Evolutionary conservation across 176 grass and related monocot genomes (phyloP).

Genomic region (Phoenix dactylifera): DNA sequence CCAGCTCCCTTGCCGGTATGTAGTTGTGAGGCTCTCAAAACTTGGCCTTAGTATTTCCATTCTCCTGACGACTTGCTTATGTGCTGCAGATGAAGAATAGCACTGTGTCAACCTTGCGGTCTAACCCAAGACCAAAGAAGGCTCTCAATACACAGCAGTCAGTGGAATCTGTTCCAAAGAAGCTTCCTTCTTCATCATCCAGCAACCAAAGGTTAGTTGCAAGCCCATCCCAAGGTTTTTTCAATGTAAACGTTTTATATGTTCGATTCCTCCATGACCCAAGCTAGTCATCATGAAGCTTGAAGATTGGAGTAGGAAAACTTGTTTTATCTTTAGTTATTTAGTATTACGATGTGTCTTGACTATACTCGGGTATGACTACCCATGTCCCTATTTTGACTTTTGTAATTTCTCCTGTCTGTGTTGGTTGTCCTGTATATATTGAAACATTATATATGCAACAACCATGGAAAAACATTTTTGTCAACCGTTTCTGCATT

Average conservation of each 20-base stretch:
- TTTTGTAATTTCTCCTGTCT: no score
- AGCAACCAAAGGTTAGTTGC: conserved; percentile 68
- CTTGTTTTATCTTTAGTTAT: no score
- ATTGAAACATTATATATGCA: no score
- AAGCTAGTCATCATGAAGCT: neutral
- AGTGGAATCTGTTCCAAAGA: conserved; percentile 39
- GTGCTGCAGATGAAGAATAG: conserved; percentile 35
- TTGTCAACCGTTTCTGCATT: no score
- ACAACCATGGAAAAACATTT: no score
- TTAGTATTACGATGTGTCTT: no score
- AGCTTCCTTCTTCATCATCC: conserved; percentile 48
- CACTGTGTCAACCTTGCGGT: conserved; percentile 31
- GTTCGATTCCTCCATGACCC: neutral
- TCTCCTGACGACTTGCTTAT: neutral
- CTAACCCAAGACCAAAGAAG: conserved; percentile 63
- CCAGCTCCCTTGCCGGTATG: conserved; percentile 45
- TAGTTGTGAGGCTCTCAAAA: neutral
- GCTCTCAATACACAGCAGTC: conserved; percentile 36
- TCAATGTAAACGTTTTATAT: neutral
- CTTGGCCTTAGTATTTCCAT: conserved; percentile 14
- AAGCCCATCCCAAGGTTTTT: neutral
- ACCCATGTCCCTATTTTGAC: no score
- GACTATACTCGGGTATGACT: no score
- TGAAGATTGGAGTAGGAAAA: no score
- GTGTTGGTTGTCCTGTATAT: no score